These are phyloP conservation scores for Phytophthora pisi DNA, from an alignment of 352 stramenopile genomes.

Conservation along the genomic window DNA sequence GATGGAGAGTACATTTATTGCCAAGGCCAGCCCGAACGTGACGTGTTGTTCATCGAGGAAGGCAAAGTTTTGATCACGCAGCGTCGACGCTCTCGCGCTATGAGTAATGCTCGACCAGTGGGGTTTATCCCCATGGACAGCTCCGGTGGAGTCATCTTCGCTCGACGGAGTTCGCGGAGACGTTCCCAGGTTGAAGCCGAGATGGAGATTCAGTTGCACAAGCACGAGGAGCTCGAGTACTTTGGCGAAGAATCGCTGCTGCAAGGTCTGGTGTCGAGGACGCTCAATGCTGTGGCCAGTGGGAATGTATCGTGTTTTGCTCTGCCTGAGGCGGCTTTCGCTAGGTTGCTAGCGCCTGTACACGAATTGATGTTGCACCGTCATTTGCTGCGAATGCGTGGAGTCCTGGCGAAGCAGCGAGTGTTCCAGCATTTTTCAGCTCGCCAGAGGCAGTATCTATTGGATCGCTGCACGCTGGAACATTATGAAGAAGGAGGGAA, in stretches of 20 bases:
- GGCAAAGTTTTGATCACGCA: slow-evolving; percentile 76
- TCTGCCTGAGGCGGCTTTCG: slow-evolving; percentile 47
- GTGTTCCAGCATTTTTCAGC: slow-evolving; percentile 61
- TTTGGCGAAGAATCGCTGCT: slow-evolving; percentile 72
- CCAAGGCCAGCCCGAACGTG: slow-evolving; percentile 61
- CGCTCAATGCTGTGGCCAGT: slow-evolving; percentile 60
- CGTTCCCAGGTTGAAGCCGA: slow-evolving; percentile 54
- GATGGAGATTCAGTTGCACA: slow-evolving; percentile 61
- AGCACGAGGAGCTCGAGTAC: slow-evolving; percentile 60
- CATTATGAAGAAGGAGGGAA: slow-evolving; percentile 47
- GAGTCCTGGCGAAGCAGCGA: slow-evolving; percentile 65
- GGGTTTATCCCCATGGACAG: slow-evolving; percentile 19
- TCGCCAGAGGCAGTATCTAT: slow-evolving; percentile 34
- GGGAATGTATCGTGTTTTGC: slow-evolving; percentile 58
- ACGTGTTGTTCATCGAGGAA: slow-evolving; percentile 76
- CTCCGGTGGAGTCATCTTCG: slow-evolving; percentile 3
- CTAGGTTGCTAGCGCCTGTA: slow-evolving; percentile 49
- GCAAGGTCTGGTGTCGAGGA: slow-evolving; percentile 28
- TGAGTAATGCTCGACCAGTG: slow-evolving; percentile 22
- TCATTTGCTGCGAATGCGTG: slow-evolving; percentile 53
- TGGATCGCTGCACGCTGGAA: slow-evolving; percentile 57
- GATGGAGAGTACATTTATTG: slow-evolving; percentile 73
- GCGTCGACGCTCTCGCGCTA: slow-evolving; percentile 33
- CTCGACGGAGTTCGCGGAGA: slow-evolving; percentile 23
- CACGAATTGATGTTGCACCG: slow-evolving; percentile 68